These are phyloP conservation scores for Ogataea henricii DNA, from an alignment of 805 yeast genomes.

Conservation along the genomic window DNA sequence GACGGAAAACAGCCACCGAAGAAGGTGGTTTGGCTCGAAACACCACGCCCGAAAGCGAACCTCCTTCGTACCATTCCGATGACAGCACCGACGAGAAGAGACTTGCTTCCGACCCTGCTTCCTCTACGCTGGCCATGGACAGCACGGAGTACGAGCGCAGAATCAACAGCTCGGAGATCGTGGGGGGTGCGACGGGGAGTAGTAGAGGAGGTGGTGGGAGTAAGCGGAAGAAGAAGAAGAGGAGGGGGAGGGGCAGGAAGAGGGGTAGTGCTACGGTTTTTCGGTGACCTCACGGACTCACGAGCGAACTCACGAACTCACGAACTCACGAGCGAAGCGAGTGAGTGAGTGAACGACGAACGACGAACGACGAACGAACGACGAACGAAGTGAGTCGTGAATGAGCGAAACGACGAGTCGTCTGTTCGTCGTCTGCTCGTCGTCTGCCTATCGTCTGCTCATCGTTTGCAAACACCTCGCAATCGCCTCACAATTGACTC, in stretches of 20 bases:
- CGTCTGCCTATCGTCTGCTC: no score
- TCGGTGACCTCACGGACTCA: not conserved
- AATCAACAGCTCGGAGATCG: not conserved
- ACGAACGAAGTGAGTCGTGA: no score
- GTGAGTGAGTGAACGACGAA: no score
- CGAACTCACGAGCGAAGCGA: not conserved
- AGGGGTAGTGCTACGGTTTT: not conserved
- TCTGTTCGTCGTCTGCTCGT: no score
- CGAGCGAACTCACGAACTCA: no score
- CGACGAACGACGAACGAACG: not conserved
- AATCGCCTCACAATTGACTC: no score
- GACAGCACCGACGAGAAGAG: conserved; percentile 6
- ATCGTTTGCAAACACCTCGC: no score
- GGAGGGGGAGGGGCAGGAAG: not conserved
- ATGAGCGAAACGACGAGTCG: no score
- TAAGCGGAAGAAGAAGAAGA: not conserved
- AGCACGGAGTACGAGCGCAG: conserved; percentile 23
- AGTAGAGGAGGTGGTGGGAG: no score
- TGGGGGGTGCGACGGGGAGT: no score
- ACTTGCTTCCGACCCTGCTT: conserved; percentile 1
- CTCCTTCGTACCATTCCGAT: conserved; percentile 32
- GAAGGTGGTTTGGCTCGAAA: not conserved
- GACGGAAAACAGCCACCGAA: not conserved
- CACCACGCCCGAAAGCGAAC: conserved; percentile 28
- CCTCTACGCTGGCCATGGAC: conserved; percentile 13